Base-by-base conservation (phyloP, 2,329 filamentous ascomycete species). In the Aspergillus luchuensis region DNA sequence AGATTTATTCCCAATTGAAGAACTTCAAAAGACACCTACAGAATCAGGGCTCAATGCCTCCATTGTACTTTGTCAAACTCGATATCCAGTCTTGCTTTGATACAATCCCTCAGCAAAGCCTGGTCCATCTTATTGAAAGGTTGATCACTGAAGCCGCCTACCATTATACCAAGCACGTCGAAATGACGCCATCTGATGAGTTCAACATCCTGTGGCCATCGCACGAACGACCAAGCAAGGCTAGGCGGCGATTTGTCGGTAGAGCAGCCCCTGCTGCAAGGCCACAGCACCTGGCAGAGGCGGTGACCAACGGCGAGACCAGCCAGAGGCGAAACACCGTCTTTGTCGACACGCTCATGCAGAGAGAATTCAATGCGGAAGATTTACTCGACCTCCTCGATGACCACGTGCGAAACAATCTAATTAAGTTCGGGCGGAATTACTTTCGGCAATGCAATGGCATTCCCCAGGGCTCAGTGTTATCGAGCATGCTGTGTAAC, bases 1-100 rank as follows among this genome's bases (percentile, higher is more conserved):
- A 96, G 57, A 87, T 99, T 45, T 92, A 95, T 67, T 79, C 81
- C 11, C 88, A 87, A 19, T 77, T 99, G 21, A 90, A 89, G 62
- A 69, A 66, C 0, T 98, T 96, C 78, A 89, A 89, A 53, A 59
- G 70, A 36, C 64, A 62, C 4, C 33, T 75, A 52, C 47, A 58
- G 25, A 48, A 33, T 13, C 39, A 23, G 23, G 45, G n/a, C 13
- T 23, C 56, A 21, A 38, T 75, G 66, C 0, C 72, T 90, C 80
- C 76, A 4, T 77, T 97, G 1, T 98, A 91, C 76, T 96, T 98
- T 76, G 93, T 89, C 62, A 99, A 99, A 73, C 82, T 96, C 11
- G 95, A 99, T 71, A 93, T 99, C 19, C 86, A 91, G 72, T 87
- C 91, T 2, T 96, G 94, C 68, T 99, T 97, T 73, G 95, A 99